Evolutionary conservation across 1,139 yeast genomes (phyloP), one percentile per base, ranked within the genome.

Genomic region (Suhomyces guaymorum): DNA sequence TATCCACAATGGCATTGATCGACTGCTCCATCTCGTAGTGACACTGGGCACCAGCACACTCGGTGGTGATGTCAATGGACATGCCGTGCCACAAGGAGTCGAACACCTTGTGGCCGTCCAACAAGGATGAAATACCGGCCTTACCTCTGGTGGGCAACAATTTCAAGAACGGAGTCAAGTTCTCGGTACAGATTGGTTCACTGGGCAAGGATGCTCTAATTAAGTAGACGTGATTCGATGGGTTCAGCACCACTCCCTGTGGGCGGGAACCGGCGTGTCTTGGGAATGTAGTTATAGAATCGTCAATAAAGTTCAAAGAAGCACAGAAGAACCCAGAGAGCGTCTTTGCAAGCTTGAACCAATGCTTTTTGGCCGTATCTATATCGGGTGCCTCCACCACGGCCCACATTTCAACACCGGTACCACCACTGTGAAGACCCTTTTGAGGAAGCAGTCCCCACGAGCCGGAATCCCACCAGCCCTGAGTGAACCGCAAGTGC

Each of bases 161-260:
- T 54, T 89, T 90, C 43, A 94, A 61, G 51, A 92, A 88, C 0
- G 98, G 98, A 0, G 99, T 90, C 53, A 94, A 71, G 58, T 94
- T 94, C 57, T 94, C 99, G 0, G 99, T 94, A 62, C 99, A 94
- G 11, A 94, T 82, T 0, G 97, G 96, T 54, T 94, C 99, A 43
- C 92, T 79, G 1, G 99, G 97, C 32, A 94, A 73, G 0, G 96
- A 86, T 6, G 97, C 96, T 43, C 95, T 72, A 43, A 90, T 56
- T 25, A 84, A 62, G 52, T 70, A 84, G 11, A 83, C 57, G 5
- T 66, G 55, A 35, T 71, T 67, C 5, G 47, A 42, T 1, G 54
- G 33, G n/a, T 59, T 48, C 47, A 46, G 46, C 12, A 37, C 29
- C 26, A 32, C 33, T 7, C 33, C 33, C n/a, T 24, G 14, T n/a